Percentiles rank a stretch among this genome's conserved stretches.
Conservation (phyloP, 176 grass and related monocot species). For the Leersia perrieri region DNA sequence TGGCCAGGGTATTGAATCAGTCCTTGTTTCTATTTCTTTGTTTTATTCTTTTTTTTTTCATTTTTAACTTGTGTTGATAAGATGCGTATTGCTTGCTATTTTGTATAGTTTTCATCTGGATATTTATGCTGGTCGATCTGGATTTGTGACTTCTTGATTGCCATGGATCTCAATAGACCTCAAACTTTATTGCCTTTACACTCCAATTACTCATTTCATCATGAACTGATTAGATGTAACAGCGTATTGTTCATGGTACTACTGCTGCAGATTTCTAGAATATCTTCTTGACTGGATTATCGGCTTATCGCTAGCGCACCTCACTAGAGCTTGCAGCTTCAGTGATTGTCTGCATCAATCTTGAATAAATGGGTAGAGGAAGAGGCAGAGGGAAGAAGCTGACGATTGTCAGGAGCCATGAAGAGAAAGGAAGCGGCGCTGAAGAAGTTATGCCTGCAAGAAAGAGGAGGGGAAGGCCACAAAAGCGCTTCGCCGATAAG, state of each 20-base stretch:
- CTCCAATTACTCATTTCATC: neutral
- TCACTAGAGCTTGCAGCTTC: constrained; percentile 14
- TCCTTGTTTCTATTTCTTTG: constrained; percentile 12
- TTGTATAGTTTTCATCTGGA: neutral
- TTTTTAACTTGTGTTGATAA: constrained; percentile 16
- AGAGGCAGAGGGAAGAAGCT: constrained; percentile 69
- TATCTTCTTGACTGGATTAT: constrained; percentile 8
- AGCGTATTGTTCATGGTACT: neutral
- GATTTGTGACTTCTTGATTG: constrained; percentile 27
- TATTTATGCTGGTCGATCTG: constrained; percentile 26
- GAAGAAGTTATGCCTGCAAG: constrained; percentile 59
- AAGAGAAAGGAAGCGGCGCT: constrained; percentile 57
- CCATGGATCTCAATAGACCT: constrained; percentile 42
- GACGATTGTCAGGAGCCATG: constrained; percentile 48
- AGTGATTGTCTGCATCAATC: constrained; percentile 16
- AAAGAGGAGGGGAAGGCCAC: constrained; percentile 78
- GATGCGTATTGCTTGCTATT: constrained; percentile 35
- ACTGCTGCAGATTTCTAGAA: constrained; percentile 41
- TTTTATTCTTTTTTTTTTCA: neutral
- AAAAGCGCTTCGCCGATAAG: constrained; percentile 51
- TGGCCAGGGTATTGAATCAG: constrained; percentile 17
- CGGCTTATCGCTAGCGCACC: neutral
- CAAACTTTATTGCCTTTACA: neutral
- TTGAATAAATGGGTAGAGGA: constrained; percentile 68
- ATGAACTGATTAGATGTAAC: constrained; percentile 5